Evolutionary conservation across 441 rosid genomes (phyloP), one percentile per base, ranked within the genome.

Genomic region (Jatropha podagrica): DNA sequence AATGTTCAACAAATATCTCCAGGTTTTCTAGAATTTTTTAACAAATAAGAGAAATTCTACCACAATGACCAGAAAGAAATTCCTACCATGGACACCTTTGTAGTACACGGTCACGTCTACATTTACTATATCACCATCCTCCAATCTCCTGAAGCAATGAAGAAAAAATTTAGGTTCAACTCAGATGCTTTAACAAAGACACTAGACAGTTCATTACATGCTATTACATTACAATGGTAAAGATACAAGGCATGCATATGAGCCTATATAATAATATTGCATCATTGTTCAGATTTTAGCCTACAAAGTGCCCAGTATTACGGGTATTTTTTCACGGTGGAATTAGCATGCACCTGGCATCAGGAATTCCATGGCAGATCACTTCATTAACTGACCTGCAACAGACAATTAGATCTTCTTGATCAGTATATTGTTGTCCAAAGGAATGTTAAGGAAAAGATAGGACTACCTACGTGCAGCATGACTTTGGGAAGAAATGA

Each of bases 341-440:
- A 38, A 46, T 52, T 14, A 72, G 56, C 6, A 69, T 52, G 68
- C 82, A 93, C 99, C 99, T 88, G 67, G 99, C 97, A 85, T 95
- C 99, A 49, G 99, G 99, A 83, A 93, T 91, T 78, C 99, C 99
- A 83, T 95, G 99, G 86, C 99, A 95, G 81, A 95, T 95, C 9
- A 95, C 95, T 85, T 96, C 99, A 82, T 96, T 96, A 64, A 93
- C 92, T 68, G 99, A 96, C 83, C 99, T 96, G 92, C 77, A 85
- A 71, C 58, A 77, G 69, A 77, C 10, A 77, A 41, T 49, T 65
- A 65, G 68, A 78, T 65, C 62, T 54, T 44, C 18, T 74, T 73
- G 58, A 77, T 42, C 48, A 68, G 54, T 56, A 69, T 38, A 68
- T 69, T 44, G 81, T 42, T 69, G 77, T 56, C 54, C n/a, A 51